These are phyloP conservation scores for Dothideomycetes sp. DNA, from an alignment of 2,329 filamentous ascomycete species.

Conservation along the genomic window DNA sequence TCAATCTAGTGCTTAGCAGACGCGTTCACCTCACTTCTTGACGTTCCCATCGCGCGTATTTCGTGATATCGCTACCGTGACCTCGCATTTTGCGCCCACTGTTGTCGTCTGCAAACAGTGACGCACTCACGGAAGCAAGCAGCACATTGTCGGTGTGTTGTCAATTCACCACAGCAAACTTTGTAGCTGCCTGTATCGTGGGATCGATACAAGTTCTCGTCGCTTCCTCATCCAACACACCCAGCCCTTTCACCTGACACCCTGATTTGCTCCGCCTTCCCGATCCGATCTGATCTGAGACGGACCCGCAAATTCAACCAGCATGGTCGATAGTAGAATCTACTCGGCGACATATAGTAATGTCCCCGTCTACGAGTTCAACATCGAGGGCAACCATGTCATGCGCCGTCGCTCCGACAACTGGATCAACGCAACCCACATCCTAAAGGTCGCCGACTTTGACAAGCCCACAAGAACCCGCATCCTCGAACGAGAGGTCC, in stretches of 20 bases:
- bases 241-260: not conserved
- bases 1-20: too few species aligned
- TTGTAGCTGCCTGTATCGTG: not conserved
- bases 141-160: not conserved
- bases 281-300: not conserved
- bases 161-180: conserved; percentile 3
- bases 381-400: conserved; percentile 81
- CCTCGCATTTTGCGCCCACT: too few species aligned
- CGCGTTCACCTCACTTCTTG: too few species aligned
- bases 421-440: conserved; percentile 99
- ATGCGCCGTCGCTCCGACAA: conserved; percentile 90
- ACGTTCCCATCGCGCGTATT: too few species aligned
- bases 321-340: conserved; percentile 30
- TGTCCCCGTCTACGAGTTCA: conserved; percentile 84
- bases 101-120: not conserved
- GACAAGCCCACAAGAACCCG: conserved; percentile 93
- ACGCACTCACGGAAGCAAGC: not conserved
- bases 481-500: conserved; percentile 91
- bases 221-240: conserved; percentile 1
- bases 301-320: too few species aligned
- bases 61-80: conserved; percentile 1
- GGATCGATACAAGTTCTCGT: not conserved
- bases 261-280: not conserved
- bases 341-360: conserved; percentile 60
- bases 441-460: conserved; percentile 91